These are phyloP conservation scores for Pseudoturritis turrita DNA, from an alignment of 345 rosid genomes.

Conservation along the genomic window DNA sequence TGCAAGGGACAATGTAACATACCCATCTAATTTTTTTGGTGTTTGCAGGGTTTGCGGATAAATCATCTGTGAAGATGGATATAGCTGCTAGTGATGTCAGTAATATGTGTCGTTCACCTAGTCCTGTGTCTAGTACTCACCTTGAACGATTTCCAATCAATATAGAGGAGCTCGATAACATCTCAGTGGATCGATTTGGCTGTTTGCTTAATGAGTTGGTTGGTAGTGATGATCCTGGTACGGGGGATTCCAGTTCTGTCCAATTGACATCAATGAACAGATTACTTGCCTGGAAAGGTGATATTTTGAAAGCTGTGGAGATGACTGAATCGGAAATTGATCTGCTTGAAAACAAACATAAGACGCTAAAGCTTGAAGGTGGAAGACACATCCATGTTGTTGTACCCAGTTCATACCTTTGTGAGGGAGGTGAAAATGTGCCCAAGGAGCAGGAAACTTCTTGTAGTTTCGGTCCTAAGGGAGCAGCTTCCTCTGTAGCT, in stretches of 20 bases:
- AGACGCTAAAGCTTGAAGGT: conserved; percentile 42
- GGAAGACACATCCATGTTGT: conserved; percentile 27
- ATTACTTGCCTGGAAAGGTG: conserved; percentile 60
- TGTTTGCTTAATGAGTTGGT: conserved; percentile 59
- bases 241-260: conserved; percentile 54
- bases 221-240: conserved; percentile 54
- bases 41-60: conserved; percentile 68
- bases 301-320: conserved; percentile 66
- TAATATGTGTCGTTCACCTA: conserved; percentile 64
- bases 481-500: conserved; percentile 38
- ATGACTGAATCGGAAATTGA: conserved; percentile 85
- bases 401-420: conserved; percentile 25
- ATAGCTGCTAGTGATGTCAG: conserved; percentile 43
- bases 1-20: neutral
- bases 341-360: conserved; percentile 70
- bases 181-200: conserved; percentile 50
- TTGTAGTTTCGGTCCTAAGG: conserved; percentile 43
- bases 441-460: conserved; percentile 26
- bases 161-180: conserved; percentile 65
- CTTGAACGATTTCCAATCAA: conserved; percentile 48
- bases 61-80: conserved; percentile 44
- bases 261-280: conserved; percentile 52
- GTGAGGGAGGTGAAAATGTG: conserved; percentile 30
- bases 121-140: conserved; percentile 49
- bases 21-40: neutral